phyloP scores from a whole-genome alignment of 2,329 filamentous ascomycete genomes.

The Fusarium globosum region DNA sequence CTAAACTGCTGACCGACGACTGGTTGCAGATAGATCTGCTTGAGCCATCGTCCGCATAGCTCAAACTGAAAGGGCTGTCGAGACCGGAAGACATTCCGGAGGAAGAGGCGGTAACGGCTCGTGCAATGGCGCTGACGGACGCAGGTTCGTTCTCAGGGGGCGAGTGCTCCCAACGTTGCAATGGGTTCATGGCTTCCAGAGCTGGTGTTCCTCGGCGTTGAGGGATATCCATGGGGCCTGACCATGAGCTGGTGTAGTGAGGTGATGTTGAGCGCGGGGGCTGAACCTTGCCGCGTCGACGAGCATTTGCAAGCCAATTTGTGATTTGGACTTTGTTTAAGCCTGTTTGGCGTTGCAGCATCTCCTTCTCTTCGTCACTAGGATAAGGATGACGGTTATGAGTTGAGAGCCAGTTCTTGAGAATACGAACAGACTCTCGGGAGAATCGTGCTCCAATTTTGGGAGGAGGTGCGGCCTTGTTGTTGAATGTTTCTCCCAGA shows the following conservation, averaged over 20 bases:
- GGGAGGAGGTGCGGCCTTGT: constrained; percentile 53
- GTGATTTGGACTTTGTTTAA: constrained; percentile 86
- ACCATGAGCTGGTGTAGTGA: constrained; percentile 68
- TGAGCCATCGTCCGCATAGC: constrained; percentile 71
- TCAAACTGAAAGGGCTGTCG: constrained; percentile 67
- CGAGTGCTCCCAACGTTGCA: constrained; percentile 69
- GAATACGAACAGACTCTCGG: constrained; percentile 78
- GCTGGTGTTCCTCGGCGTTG: constrained; percentile 66
- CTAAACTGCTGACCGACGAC: constrained; percentile 70
- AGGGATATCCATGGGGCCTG: constrained; percentile 79
- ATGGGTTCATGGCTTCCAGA: constrained; percentile 64
- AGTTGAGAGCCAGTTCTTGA: constrained; percentile 86
- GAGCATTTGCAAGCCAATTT: constrained; percentile 93
- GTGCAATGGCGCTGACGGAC: constrained; percentile 67
- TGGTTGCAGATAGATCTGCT: constrained; percentile 66
- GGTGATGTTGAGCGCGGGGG: constrained; percentile 76
- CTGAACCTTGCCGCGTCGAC: constrained; percentile 82
- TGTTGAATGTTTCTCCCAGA: constrained; percentile 40
- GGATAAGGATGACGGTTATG: constrained; percentile 89
- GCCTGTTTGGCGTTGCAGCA: constrained; percentile 80
- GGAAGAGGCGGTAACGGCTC: constrained; percentile 65
- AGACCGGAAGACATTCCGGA: constrained; percentile 65
- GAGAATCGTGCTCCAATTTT: constrained; percentile 84
- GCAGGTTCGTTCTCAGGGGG: constrained; percentile 71
- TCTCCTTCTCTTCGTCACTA: constrained; percentile 86